Evolutionary conservation across 768 basidiomycete genomes (phyloP).

Genomic region (Tremella mesenterica): DNA sequence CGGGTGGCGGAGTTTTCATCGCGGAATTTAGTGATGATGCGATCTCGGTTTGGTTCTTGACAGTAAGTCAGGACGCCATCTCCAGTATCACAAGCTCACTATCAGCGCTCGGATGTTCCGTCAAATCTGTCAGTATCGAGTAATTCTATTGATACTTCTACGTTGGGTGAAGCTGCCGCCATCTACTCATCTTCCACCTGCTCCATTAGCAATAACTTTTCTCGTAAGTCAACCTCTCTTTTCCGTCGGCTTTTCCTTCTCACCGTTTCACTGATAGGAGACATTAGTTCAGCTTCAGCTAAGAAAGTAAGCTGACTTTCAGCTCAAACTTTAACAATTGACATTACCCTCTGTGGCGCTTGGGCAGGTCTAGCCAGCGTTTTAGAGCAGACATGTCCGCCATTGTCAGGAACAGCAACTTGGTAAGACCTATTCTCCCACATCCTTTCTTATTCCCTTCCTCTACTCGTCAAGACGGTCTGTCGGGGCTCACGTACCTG

Average conservation of each 20-base stretch:
- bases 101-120: constrained; percentile 32
- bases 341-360: constrained; percentile 58
- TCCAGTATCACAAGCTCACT: background rate
- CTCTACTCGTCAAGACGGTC: background rate
- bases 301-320: constrained; percentile 50
- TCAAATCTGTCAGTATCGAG: constrained; percentile 47
- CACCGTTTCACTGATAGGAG: constrained; percentile 29
- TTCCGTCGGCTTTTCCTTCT: constrained; percentile 42
- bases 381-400: constrained; percentile 47
- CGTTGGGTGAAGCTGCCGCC: constrained; percentile 56
- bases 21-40: constrained; percentile 57
- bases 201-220: constrained; percentile 44
- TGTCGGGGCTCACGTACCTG: background rate
- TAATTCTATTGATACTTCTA: constrained; percentile 50
- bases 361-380: constrained; percentile 53
- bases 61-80: constrained; percentile 38
- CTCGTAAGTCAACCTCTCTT: constrained; percentile 24
- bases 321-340: constrained; percentile 62
- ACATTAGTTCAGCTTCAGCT: constrained; percentile 33
- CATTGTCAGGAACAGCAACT: constrained; percentile 48
- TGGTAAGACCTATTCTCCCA: constrained; percentile 51
- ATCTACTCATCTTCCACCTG: constrained; percentile 61
- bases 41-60: constrained; percentile 59
- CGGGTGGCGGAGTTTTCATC: constrained; percentile 65
- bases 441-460: background rate